Evolutionary conservation across 192 early-diverging fungal species (phyloP), one percentile per base, ranked within the genome.

Genomic region (Coemansia sp.): DNA sequence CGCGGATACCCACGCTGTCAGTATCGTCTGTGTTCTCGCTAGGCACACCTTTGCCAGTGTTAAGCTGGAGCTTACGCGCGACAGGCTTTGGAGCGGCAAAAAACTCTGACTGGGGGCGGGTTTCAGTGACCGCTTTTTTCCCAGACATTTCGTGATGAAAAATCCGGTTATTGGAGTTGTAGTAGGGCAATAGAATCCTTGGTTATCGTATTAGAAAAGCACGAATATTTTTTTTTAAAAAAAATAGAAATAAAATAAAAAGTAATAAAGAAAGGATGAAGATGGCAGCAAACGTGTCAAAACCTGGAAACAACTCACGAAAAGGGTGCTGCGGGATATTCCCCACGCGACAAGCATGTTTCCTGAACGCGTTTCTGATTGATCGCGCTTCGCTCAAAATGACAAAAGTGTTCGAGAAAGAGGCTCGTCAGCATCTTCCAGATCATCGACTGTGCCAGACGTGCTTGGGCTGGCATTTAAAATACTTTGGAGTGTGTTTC

Each of bases 61-160:
- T 2, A 18, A 18, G 6, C 4, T 21, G 46, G 45, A 61, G 26
- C 38, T 44, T 60, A 30, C 75, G 59, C 56, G 56, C 64, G 12
- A 57, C 39, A 8, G 58, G 14, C 7, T 55, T 38, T 7, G 75
- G 51, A 7, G 72, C 66, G 2, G 81, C 66, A 71, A 77, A 83
- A 24, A 83, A 83, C 61, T 83, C 75, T 23, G 81, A 75, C 69
- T 83, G 72, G 1, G 75, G 65, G 16, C 81, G 81, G 4, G 58
- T 41, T 57, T 83, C 81, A 10, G 33, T 63, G 0, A 56, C 60
- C 33, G 46, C 41, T 56, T 74, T 83, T 52, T 73, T 83, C 8
- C 68, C 72, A 1, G 80, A 77, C 80, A 83, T 83, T 67, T 11
- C 21, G 3, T 53, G 39, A n/a, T 44, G 33, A n/a, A 24, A 48